Evolutionary conservation across 2,329 filamentous ascomycete genomes (phyloP).

Genomic region (Beauveria caledonica): DNA sequence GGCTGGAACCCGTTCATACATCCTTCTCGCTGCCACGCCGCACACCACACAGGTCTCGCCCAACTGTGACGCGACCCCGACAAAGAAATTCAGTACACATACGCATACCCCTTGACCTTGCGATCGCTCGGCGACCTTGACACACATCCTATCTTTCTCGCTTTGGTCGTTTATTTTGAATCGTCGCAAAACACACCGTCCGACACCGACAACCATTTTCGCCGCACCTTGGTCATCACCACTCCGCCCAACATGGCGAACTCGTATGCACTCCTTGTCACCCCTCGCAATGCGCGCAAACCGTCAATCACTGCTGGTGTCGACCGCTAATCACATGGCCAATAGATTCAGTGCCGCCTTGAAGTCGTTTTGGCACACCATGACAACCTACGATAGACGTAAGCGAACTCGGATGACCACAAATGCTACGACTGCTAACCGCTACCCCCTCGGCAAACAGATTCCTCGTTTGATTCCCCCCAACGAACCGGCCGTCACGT

Average conservation of each 20-base stretch:
- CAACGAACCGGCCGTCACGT: conserved; percentile 88
- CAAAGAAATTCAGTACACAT: background rate
- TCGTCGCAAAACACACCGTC: background rate
- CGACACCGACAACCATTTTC: background rate
- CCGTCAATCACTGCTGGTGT: background rate
- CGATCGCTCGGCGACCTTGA: background rate
- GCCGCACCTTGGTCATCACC: background rate
- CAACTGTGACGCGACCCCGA: conserved; percentile 12
- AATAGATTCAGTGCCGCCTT: conserved; percentile 61
- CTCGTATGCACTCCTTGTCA: conserved; percentile 3
- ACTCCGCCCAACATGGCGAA: conserved; percentile 9
- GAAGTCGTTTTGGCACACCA: conserved; percentile 92
- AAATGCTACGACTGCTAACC: conserved; percentile 12
- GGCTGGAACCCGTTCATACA: background rate
- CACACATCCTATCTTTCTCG: background rate
- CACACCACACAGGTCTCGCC: background rate
- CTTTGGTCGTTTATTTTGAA: background rate
- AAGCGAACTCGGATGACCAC: conserved; percentile 23
- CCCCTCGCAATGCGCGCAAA: background rate
- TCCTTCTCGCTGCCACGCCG: background rate
- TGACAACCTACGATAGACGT: conserved; percentile 65
- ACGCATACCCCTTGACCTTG: background rate
- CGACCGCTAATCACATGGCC: conserved; percentile 10
- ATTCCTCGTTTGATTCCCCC: conserved; percentile 88
- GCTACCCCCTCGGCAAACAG: conserved; percentile 36